These are phyloP conservation scores for Crotalaria pallida DNA, from an alignment of 306 rosid species.

Conservation along the genomic window DNA sequence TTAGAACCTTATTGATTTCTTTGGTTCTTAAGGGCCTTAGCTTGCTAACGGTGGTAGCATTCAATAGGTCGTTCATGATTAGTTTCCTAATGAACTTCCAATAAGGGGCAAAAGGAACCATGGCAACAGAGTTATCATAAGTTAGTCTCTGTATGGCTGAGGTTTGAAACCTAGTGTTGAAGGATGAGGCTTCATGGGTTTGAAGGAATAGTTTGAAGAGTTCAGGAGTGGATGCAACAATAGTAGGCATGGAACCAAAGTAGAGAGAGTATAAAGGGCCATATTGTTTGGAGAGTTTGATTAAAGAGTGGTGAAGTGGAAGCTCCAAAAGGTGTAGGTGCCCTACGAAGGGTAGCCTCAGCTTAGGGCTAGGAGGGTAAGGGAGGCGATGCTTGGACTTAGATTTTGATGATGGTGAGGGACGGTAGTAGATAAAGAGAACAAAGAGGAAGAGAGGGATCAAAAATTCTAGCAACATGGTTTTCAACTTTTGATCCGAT, in stretches of 20 bases:
- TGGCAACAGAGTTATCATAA: slow-evolving; percentile 16
- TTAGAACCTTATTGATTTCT: neutral
- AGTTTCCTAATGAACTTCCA: slow-evolving; percentile 27
- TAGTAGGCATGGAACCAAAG: slow-evolving; percentile 20
- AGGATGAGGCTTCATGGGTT: slow-evolving; percentile 16
- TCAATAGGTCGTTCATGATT: slow-evolving; percentile 19
- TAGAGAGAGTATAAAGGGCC: slow-evolving; percentile 27
- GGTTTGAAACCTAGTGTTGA: neutral
- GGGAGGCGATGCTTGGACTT: neutral
- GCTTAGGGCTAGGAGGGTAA: slow-evolving; percentile 25
- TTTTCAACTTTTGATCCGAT: too few species aligned
- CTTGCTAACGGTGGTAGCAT: neutral
- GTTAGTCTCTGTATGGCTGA: slow-evolving; percentile 8
- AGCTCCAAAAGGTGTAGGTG: slow-evolving; percentile 13
- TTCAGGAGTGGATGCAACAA: slow-evolving; percentile 14
- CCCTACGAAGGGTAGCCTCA: slow-evolving; percentile 1
- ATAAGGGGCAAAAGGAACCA: slow-evolving; percentile 22
- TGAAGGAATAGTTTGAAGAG: slow-evolving; percentile 20
- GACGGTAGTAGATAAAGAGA: neutral
- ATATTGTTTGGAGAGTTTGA: slow-evolving; percentile 5
- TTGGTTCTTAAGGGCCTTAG: neutral
- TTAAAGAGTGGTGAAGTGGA: slow-evolving; percentile 20
- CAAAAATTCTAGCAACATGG: neutral
- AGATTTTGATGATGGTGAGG: neutral
- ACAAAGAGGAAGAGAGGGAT: neutral